These are phyloP conservation scores for Grosmannia clavigera DNA, from an alignment of 2,329 filamentous ascomycete genomes.

Conservation along the genomic window DNA sequence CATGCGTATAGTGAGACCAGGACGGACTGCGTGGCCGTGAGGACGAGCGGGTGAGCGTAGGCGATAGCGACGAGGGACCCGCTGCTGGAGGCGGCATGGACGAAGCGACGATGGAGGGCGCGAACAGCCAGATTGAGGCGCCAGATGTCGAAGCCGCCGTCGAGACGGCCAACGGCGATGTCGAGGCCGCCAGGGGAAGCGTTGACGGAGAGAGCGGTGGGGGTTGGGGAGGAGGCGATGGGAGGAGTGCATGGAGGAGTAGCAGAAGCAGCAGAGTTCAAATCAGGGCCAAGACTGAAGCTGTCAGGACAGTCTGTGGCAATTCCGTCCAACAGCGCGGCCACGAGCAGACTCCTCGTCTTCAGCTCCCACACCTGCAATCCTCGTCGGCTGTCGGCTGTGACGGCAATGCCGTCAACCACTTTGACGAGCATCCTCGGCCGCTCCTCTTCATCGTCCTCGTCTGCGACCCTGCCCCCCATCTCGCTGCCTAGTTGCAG, in stretches of 20 bases:
- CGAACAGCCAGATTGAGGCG: slow-evolving; percentile 32
- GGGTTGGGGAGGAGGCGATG: slow-evolving; percentile 18
- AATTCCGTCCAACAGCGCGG: slow-evolving; percentile 20
- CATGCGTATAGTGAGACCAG: slow-evolving; percentile 63
- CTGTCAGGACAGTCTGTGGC: no score
- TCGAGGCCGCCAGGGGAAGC: slow-evolving; percentile 36
- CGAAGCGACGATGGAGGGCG: slow-evolving; percentile 38
- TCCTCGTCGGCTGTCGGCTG: slow-evolving; percentile 56
- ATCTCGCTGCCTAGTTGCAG: slow-evolving; percentile 32
- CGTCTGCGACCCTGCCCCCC: not conserved
- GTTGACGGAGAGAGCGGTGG: slow-evolving; percentile 57
- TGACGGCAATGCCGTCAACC: slow-evolving; percentile 64
- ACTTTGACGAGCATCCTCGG: slow-evolving; percentile 62
- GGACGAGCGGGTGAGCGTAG: slow-evolving; percentile 59
- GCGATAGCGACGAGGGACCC: slow-evolving; percentile 60
- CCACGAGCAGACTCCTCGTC: slow-evolving; percentile 47
- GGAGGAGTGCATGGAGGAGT: no score
- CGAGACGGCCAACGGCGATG: slow-evolving; percentile 55
- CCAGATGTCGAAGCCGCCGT: slow-evolving; percentile 64
- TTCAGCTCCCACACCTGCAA: slow-evolving; percentile 70
- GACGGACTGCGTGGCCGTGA: slow-evolving; percentile 66
- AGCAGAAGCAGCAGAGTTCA: no score
- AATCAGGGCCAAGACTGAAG: no score
- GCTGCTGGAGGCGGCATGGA: slow-evolving; percentile 48
- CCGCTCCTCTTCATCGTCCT: slow-evolving; percentile 11